Evolutionary conservation across 2,329 filamentous ascomycete species (phyloP).

Genomic region (Penicillium palitans): DNA sequence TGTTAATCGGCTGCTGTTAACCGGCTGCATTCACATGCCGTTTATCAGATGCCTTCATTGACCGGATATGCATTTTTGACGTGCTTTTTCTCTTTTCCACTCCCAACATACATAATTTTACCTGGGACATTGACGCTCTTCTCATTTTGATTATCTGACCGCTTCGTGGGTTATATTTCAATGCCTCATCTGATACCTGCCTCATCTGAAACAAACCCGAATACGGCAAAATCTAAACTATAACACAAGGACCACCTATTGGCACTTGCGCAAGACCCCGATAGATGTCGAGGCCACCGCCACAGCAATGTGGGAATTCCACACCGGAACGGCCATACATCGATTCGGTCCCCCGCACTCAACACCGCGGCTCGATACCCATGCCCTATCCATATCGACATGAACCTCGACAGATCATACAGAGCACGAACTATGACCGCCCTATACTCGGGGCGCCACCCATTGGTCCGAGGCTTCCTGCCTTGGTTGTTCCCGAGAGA

Average conservation of each 20-base stretch:
- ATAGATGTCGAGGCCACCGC: constrained; percentile 37
- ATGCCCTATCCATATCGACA: constrained; percentile 22
- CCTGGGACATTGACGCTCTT: neutral
- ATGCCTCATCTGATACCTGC: constrained; percentile 4
- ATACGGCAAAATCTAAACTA: constrained; percentile 16
- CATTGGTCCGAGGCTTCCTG: constrained; percentile 17
- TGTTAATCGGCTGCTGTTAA: constrained; percentile 12
- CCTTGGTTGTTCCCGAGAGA: constrained; percentile 20
- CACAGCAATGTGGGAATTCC: constrained; percentile 31
- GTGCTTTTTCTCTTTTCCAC: neutral
- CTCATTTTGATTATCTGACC: neutral
- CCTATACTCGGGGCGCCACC: constrained; percentile 13
- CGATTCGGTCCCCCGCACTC: constrained; percentile 19
- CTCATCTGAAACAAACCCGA: neutral
- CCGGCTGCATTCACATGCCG: constrained; percentile 17
- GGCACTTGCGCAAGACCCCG: constrained; percentile 11
- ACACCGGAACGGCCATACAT: constrained; percentile 24
- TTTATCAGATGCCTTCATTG: constrained; percentile 21
- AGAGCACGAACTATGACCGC: constrained; percentile 22
- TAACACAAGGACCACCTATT: constrained; percentile 14
- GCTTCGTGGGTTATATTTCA: neutral
- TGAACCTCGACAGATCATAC: constrained; percentile 24
- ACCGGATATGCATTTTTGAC: constrained; percentile 20
- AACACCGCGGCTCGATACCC: constrained; percentile 13
- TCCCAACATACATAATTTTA: constrained; percentile 8